Percentiles rank a stretch among this genome's conserved stretches.
phyloP scores from a whole-genome alignment of 148 eudicot genomes.

The Tetragonia tetragonoides region DNA sequence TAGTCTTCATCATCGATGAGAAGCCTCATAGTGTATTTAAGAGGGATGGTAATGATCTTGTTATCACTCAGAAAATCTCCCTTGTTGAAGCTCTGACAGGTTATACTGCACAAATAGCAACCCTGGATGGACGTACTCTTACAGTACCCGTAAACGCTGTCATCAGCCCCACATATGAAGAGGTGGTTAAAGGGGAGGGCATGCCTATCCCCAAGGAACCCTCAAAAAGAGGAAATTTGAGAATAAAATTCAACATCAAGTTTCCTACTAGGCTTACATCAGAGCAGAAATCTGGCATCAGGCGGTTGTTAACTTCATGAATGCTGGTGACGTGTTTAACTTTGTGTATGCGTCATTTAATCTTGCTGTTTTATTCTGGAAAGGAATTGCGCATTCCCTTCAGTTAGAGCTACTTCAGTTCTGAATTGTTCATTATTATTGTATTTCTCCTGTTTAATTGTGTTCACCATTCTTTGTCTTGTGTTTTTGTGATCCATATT shows the following conservation, averaged over 20 bases:
- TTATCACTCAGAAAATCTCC: slow-evolving; percentile 59
- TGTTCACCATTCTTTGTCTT: slow-evolving; percentile 3
- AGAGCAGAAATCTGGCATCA: slow-evolving; percentile 71
- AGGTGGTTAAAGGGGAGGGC: slow-evolving; percentile 71
- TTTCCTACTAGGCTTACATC: slow-evolving; percentile 65
- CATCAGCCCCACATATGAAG: slow-evolving; percentile 60
- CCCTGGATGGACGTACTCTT: slow-evolving; percentile 62
- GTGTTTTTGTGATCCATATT: background rate
- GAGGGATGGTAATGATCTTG: slow-evolving; percentile 67
- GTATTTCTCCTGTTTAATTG: background rate
- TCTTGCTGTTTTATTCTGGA: slow-evolving; percentile 28
- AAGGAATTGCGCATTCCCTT: slow-evolving; percentile 25
- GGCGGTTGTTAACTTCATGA: slow-evolving; percentile 50
- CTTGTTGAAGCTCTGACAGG: slow-evolving; percentile 71
- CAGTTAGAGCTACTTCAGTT: slow-evolving; percentile 19
- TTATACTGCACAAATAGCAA: slow-evolving; percentile 57
- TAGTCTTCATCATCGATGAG: slow-evolving; percentile 72
- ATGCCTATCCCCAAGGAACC: slow-evolving; percentile 80
- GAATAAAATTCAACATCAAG: slow-evolving; percentile 66
- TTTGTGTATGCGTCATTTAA: slow-evolving; percentile 28
- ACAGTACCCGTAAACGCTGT: slow-evolving; percentile 51
- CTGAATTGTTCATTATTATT: slow-evolving; percentile 10
- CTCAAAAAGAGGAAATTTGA: slow-evolving; percentile 56
- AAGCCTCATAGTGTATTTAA: slow-evolving; percentile 64
- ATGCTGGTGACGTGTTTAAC: slow-evolving; percentile 15